Conservation (phyloP, 129 eudicot genomes). For the Ambrosia artemisiifolia region DNA sequence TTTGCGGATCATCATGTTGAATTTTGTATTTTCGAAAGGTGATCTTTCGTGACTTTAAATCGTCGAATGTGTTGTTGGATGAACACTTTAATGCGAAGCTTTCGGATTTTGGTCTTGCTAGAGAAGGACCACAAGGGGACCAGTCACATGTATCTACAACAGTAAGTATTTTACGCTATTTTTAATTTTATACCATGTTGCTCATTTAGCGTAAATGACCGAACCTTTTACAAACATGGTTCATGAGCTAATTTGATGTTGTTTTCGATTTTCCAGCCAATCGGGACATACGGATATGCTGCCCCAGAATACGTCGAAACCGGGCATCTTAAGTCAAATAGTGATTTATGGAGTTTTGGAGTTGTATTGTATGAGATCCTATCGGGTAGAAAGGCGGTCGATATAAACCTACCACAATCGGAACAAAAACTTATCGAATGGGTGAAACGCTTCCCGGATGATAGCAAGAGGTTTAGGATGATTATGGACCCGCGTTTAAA, state of each 20-base stretch:
- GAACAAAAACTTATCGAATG: constrained; percentile 82
- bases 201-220: background rate
- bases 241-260: constrained; percentile 17
- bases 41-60: constrained; percentile 77
- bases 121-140: constrained; percentile 82
- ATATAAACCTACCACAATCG: constrained; percentile 43
- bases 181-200: background rate
- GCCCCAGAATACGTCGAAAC: constrained; percentile 85
- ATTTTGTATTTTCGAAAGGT: constrained; percentile 37
- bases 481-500: constrained; percentile 65
- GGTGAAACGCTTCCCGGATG: constrained; percentile 75
- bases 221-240: too few relatives aligned
- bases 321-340: constrained; percentile 63
- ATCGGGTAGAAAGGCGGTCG: constrained; percentile 60
- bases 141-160: constrained; percentile 68
- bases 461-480: constrained; percentile 57
- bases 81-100: constrained; percentile 59
- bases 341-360: constrained; percentile 81
- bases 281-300: constrained; percentile 83
- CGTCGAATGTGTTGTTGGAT: constrained; percentile 75
- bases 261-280: constrained; percentile 39
- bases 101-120: constrained; percentile 86
- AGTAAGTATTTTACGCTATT: constrained; percentile 37
- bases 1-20: background rate
- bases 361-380: constrained; percentile 74